Base-by-base conservation (phyloP, 2,329 filamentous ascomycete genomes). In the Fusarium euwallaceae region DNA sequence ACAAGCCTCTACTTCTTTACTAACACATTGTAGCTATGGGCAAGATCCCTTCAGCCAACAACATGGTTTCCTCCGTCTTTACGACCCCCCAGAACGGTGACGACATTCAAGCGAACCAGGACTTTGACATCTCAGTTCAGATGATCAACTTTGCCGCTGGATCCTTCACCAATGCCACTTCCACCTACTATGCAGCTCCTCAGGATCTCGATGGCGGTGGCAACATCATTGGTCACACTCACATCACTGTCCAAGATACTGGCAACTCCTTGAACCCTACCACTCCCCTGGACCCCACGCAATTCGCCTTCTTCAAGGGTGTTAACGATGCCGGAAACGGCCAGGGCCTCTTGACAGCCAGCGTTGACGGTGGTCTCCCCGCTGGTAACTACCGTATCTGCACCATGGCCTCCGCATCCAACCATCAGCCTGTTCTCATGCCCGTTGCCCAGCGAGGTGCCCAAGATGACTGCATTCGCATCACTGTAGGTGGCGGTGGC, bases 391-490 rank as follows among this genome's bases (percentile, higher is more conserved):
- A 92, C 83, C 89, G 91, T 76, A 82, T 91, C 71, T 93, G 91
- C 86, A 90, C 88, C 77, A 91, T 93, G 88, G 86, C 87, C 32
- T 83, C 87, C 70, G 83, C 91, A n/a, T 84, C 89, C 75, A 93
- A 92, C 85, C 91, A 93, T 79, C 90, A 92, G 83, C 89, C 90
- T 66, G 89, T 92, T 11, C 79, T 91, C 64, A 92, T 92, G 90
- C 90, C 90, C 61, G 88, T 92, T 63, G 91, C 91, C 65, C 91
- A 92, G 83, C 89, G 91, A 81, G 91, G 91, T 82, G 86, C 89
- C 55, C 90, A 92, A 80, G 91, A 93, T 76, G 91, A 92, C 79
- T 92, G 91, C 80, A 83, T 87, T 61, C 89, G 89, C 78, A 90
- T 92, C 78, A 88, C 86, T 53, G 89, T 91, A n/a, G 77, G 72